Evolutionary conservation across 2,329 filamentous ascomycete species (phyloP), one percentile per base, ranked within the genome.

Genomic region (Fusarium kyushuense): DNA sequence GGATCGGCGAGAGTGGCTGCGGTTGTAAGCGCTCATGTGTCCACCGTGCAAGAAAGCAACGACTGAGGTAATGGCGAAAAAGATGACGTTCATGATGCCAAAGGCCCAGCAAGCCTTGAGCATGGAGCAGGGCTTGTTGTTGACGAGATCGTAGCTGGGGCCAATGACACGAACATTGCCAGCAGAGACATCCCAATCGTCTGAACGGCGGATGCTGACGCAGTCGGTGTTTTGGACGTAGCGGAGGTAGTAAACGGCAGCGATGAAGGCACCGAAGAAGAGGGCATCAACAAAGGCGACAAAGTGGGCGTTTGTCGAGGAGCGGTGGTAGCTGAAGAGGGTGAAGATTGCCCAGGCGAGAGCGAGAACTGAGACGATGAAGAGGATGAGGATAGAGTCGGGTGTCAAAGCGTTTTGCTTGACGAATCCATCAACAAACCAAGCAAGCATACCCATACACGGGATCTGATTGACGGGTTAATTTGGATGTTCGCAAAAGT

Each of bases 71-170:
- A 91, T 83, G 77, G 91, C 90, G 81, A 97, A 97, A 77, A 94
- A 90, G 68, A 96, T 82, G 70, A 84, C 83, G 78, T 96, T 92
- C 86, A 97, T 96, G 78, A 98, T 97, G 48, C 88, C 93, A 71
- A 97, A 90, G 4, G 93, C 95, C 80, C 93, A 98, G 70, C 84
- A 86, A 1, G 94, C 91, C 86, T 97, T 98, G 75, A 97, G 87
- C 93, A 97, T 96, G 49, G 91, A 87, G 81, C 95, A 98, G 7
- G 89, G 88, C 84, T 95, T 95, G 79, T 92, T 85, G 36, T 89
- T 79, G 54, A 85, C 79, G 40, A 89, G 75, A 41, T 84, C 78
- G 60, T 88, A 84, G 52, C 80, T 80, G 47, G 83, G 83, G 35
- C 86, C 78, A 30, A 79, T 81, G 42, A 87, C 87, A 67, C 80